Evolutionary conservation across 2,329 filamentous ascomycete species (phyloP), one percentile per base, ranked within the genome.

Genomic region (Fusarium sp.): DNA sequence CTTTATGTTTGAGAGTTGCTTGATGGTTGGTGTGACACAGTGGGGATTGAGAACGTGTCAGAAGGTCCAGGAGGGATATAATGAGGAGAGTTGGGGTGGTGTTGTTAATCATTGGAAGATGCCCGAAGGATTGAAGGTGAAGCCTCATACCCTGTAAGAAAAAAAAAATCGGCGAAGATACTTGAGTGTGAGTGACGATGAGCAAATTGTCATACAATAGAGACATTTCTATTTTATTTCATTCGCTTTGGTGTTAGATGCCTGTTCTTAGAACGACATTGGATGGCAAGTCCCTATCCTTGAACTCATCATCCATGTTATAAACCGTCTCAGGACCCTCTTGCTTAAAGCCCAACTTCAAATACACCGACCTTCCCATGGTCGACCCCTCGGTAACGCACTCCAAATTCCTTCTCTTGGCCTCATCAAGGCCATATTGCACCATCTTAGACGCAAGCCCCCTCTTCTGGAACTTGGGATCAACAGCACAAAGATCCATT

Each of bases 21-120:
- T 92, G 62, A 92, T 93, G 90, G 87, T 93, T 5, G 91, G 91
- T 3, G 91, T 94, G 35, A 93, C 92, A 4, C 89, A 92, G 66
- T 94, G 91, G 91, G 92, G 91, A 4, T 81, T 89, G 69, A 81
- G 82, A 73, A 87, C 89, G 70, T 96, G 87, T 62, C 81, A 84
- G 73, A 89, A 88, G 81, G 85, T 89, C 22, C 88, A 90, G 84
- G 86, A 90, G 74, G 89, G 89, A 64, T 97, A 96, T 79, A 95
- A 90, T 79, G 90, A 91, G 65, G 93, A 97, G 85, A 95, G 93
- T 80, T 98, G 94, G 94, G 90, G 87, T 35, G 88, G 88, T 1
- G 83, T 93, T 59, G 89, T 89, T 81, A 87, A 90, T 48, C 89
- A 92, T 79, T 93, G 91, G 86, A 82, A 83, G 78, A 78, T 77